A percentile compares a stretch with the other conserved stretches of the same genome.
Conservation (phyloP, 2,329 filamentous ascomycete species). For the Aspergillus sclerotialis region DNA sequence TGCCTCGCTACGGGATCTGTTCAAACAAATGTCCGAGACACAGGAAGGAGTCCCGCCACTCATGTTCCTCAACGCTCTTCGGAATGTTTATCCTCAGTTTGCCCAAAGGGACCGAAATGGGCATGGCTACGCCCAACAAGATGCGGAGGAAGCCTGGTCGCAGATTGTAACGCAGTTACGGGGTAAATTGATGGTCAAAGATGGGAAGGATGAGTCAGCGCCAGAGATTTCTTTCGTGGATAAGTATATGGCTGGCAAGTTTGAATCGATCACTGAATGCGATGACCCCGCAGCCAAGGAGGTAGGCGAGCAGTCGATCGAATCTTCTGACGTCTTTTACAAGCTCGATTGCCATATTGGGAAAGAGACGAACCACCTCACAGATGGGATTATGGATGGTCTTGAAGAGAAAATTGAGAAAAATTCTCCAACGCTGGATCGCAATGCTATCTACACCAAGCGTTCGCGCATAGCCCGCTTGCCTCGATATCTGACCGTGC, state of each 20-base stretch:
- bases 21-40: constrained; percentile 82
- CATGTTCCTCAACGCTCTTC: constrained; percentile 73
- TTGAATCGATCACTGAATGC: constrained; percentile 71
- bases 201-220: constrained; percentile 35
- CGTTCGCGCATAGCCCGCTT: constrained; percentile 81
- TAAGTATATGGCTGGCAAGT: constrained; percentile 79
- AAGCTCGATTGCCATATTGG: constrained; percentile 97
- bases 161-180: constrained; percentile 82
- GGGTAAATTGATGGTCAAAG: constrained; percentile 65
- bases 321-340: constrained; percentile 68
- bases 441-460: constrained; percentile 82
- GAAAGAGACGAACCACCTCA: constrained; percentile 75
- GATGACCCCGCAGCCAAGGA: constrained; percentile 73
- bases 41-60: constrained; percentile 80
- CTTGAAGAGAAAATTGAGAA: constrained; percentile 90
- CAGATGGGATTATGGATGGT: constrained; percentile 76
- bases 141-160: constrained; percentile 97
- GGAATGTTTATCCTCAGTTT: constrained; percentile 81
- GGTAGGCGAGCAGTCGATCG: constrained; percentile 62
- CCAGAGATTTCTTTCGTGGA: constrained; percentile 70
- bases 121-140: constrained; percentile 88
- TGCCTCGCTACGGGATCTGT: constrained; percentile 70
- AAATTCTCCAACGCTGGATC: constrained; percentile 66
- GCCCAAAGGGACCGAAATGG: constrained; percentile 79
- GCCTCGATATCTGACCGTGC: constrained; percentile 91